phyloP scores from a whole-genome alignment of 768 basidiomycete species.

The Phaeotremella skinneri region DNA sequence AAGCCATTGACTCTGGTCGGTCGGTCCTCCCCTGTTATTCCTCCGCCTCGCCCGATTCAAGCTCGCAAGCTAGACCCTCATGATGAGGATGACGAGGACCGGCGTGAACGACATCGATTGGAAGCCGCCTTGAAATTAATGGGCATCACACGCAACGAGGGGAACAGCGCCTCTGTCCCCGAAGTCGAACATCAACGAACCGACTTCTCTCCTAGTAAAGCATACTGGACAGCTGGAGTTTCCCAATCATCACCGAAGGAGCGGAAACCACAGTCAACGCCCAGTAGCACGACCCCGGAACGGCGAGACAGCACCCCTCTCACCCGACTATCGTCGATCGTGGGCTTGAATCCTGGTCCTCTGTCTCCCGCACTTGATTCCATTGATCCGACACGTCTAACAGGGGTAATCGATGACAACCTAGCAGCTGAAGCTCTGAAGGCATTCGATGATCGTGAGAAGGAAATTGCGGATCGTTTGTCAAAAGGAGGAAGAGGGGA shows the following conservation, averaged over 20 bases:
- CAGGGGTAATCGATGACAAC: conserved; percentile 70
- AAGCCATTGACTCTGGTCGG: conserved; percentile 21
- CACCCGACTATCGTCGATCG: conserved; percentile 59
- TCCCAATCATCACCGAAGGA: conserved; percentile 53
- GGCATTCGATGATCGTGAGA: conserved; percentile 76
- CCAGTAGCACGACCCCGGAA: conserved; percentile 53
- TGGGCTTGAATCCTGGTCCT: conserved; percentile 54
- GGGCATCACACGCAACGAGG: conserved; percentile 63
- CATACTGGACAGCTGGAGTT: conserved; percentile 60
- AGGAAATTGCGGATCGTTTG: conserved; percentile 67
- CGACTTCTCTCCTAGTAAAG: not conserved
- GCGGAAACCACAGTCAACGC: not conserved
- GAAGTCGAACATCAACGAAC: not conserved
- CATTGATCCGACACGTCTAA: conserved; percentile 60
- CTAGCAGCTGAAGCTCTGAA: conserved; percentile 74
- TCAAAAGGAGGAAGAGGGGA: conserved; percentile 62
- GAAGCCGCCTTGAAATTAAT: conserved; percentile 90
- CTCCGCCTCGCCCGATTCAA: conserved; percentile 11
- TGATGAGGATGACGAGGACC: conserved; percentile 85
- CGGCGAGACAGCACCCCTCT: conserved; percentile 52
- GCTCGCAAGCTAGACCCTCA: conserved; percentile 76
- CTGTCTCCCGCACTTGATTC: conserved; percentile 40
- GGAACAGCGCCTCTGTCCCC: not conserved
- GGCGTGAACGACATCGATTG: conserved; percentile 78
- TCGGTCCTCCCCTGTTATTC: conserved; percentile 4